Evolutionary conservation across 1,139 yeast genomes (phyloP).

Genomic region (Blastobotrys malaysiensis): DNA sequence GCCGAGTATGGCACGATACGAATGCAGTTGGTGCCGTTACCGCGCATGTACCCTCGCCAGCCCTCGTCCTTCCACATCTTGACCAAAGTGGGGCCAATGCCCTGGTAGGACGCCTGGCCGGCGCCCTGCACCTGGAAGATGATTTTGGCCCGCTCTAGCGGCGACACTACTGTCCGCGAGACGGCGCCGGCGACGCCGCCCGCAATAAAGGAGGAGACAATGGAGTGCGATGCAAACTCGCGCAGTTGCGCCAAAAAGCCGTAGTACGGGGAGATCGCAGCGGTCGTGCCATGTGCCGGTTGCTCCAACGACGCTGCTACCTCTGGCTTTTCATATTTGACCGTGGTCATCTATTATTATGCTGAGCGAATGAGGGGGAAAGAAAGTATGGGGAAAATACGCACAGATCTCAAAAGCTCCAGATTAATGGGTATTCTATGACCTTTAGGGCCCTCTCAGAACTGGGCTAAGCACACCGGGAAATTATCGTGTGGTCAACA

Average conservation of each 20-base stretch:
- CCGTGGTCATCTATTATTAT: background rate
- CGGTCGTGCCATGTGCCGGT: background rate
- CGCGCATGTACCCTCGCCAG: slow-evolving; percentile 78
- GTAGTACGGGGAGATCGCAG: background rate
- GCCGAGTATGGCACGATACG: slow-evolving; percentile 93
- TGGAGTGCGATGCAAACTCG: slow-evolving; percentile 30
- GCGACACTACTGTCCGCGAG: slow-evolving; percentile 88
- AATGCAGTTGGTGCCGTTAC: slow-evolving; percentile 84
- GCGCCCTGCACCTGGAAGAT: slow-evolving; percentile 85
- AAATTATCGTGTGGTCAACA: background rate
- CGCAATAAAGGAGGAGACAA: slow-evolving; percentile 56
- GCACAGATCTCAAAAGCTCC: background rate
- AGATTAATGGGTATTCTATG: too few relatives aligned
- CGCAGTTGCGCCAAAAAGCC: slow-evolving; percentile 12
- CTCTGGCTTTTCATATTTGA: background rate
- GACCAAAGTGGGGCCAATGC: slow-evolving; percentile 67
- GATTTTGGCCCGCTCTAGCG: slow-evolving; percentile 91
- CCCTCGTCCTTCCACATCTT: slow-evolving; percentile 91
- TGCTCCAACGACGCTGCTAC: background rate
- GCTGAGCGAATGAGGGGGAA: background rate
- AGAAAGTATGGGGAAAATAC: background rate
- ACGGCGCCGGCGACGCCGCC: slow-evolving; percentile 91
- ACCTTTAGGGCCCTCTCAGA: too few relatives aligned
- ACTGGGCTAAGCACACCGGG: background rate
- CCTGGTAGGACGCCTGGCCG: slow-evolving; percentile 57